Base-by-base conservation (phyloP, 495 filamentous ascomycete species). In the Paragyromitra xinjiangensis region DNA sequence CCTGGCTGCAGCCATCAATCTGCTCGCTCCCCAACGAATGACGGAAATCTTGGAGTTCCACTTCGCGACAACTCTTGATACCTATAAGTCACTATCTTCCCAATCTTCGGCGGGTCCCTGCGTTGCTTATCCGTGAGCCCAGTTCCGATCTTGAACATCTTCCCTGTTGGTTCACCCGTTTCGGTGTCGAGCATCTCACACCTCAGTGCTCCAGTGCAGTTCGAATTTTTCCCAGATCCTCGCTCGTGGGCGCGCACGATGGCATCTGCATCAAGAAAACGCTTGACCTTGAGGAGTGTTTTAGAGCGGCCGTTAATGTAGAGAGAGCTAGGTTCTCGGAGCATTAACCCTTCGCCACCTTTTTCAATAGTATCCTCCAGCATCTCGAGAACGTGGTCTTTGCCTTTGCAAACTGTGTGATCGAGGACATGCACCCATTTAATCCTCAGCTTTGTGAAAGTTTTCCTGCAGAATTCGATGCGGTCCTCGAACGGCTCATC, bases 271-370 rank as follows among this genome's bases (percentile, higher is more conserved):
- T 83, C 81, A 16, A 79, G 69, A 63, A 83, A 83, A 40, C 71
- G 66, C 71, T 83, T 83, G 8, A 82, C 81, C 48, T 83, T 83
- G 1, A 83, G 56, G 40, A 83, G 74, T 1, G 81, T 74, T 64
- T 78, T 78, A 1, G 65, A 66, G 6, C 81, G 78, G 26, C 81
- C 81, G 12, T 83, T 78, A 42, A 81, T 44, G 56, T 83, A 83
- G 14, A 34, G 9, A 7, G 77, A 72, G 7, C 78, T 65, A 4
- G 81, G 81, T 29, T 83, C 73, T 11, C 81, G 70, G 22, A 83
- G 67, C 81, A 83, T 83, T 24, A 83, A 42, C 8, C 81, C 81
- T 63, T 83, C 81, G n/a, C 81, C 81, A 6, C 74, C 74, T 22
- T 72, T 66, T 8, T 51, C 63, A 16, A 69, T 64, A 16, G 79